These are phyloP conservation scores for Camellia japonica DNA, from an alignment of 148 eudicot species.

Conservation along the genomic window DNA sequence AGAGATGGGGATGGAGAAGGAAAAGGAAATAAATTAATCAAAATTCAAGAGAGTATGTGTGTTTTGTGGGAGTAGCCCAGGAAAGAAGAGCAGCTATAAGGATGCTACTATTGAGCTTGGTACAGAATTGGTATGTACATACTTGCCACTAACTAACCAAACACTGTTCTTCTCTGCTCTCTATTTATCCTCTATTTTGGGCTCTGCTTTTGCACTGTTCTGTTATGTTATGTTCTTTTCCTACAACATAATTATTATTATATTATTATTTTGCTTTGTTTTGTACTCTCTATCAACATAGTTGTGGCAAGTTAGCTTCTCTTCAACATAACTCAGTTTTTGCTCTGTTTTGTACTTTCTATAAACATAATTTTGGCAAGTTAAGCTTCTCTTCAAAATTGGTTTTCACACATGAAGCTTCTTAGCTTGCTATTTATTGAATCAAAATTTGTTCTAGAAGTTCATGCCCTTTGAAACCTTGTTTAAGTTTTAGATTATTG, in stretches of 20 bases:
- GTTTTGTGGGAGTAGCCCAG: slow-evolving; percentile 48
- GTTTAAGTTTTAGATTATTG: neutral
- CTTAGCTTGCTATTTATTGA: neutral
- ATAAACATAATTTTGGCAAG: no score
- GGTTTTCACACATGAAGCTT: no score
- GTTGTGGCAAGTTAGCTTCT: no score
- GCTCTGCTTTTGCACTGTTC: neutral
- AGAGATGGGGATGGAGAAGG: slow-evolving; percentile 17
- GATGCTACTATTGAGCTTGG: slow-evolving; percentile 44
- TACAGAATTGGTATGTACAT: slow-evolving; percentile 29
- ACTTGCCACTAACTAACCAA: no score
- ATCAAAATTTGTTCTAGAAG: neutral
- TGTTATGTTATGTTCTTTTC: neutral
- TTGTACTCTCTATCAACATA: no score
- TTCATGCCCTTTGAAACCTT: neutral
- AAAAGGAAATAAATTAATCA: slow-evolving; percentile 25
- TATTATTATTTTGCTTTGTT: no score
- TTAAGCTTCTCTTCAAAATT: no score
- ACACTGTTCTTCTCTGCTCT: neutral
- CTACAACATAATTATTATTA: no score
- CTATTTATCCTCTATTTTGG: slow-evolving; percentile 10
- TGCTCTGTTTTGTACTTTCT: no score
- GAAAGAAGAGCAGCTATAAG: slow-evolving; percentile 41
- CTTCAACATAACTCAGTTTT: no score
- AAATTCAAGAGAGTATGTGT: slow-evolving; percentile 40